phyloP scores from a whole-genome alignment of 2,329 filamentous ascomycete genomes.

The Zopfia rhizophila region DNA sequence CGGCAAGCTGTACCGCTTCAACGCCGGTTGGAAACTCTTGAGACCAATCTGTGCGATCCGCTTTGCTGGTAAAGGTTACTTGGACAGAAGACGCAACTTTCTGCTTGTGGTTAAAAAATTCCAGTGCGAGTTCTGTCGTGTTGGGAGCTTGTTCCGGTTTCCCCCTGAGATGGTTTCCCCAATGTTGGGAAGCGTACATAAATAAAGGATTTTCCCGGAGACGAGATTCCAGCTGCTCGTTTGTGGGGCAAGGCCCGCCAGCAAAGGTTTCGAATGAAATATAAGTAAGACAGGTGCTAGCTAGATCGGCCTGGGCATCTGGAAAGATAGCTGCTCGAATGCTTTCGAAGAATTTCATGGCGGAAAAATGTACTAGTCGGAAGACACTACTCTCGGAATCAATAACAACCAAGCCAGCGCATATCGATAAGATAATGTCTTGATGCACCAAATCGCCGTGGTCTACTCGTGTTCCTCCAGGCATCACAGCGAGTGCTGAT shows the following conservation, averaged over 20 bases:
- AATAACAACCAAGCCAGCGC: slow-evolving; percentile 13
- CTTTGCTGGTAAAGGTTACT: too few relatives aligned
- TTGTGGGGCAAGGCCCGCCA: slow-evolving; percentile 6
- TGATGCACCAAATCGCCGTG: slow-evolving; percentile 6
- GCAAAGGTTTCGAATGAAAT: slow-evolving; percentile 8
- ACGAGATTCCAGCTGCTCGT: slow-evolving; percentile 8
- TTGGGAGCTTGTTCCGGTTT: too few relatives aligned
- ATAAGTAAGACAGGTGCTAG: slow-evolving; percentile 17
- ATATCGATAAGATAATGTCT: slow-evolving; percentile 12
- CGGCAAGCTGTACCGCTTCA: too few relatives aligned
- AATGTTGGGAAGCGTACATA: slow-evolving; percentile 14
- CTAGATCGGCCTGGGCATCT: slow-evolving; percentile 11
- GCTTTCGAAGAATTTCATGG: slow-evolving; percentile 12
- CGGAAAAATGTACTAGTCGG: slow-evolving; percentile 12
- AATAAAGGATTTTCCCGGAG: slow-evolving; percentile 11
- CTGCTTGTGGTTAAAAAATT: too few relatives aligned
- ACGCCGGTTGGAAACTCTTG: too few relatives aligned
- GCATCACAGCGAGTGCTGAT: slow-evolving; percentile 14
- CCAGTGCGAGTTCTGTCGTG: too few relatives aligned
- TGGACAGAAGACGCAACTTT: too few relatives aligned
- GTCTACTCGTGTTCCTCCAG: slow-evolving; percentile 9
- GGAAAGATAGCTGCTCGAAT: slow-evolving; percentile 8
- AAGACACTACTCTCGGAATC: slow-evolving; percentile 12
- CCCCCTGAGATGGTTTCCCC: slow-evolving; percentile 16
- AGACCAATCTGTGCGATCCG: too few relatives aligned